Evolutionary conservation across 192 early-diverging fungal species (phyloP), one percentile per base, ranked within the genome.

Genomic region (Coemansia umbellata): DNA sequence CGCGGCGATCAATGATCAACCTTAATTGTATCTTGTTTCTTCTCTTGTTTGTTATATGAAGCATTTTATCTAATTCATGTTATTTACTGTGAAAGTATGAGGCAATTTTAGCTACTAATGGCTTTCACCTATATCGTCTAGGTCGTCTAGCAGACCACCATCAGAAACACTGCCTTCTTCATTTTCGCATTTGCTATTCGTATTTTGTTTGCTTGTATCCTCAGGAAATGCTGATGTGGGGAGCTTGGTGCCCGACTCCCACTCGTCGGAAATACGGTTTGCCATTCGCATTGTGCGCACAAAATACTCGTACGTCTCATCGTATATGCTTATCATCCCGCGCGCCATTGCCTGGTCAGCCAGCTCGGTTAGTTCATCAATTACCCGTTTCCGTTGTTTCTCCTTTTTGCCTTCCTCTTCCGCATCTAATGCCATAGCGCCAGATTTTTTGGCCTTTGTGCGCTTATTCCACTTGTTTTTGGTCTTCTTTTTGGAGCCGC

Each of bases 331-430:
- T 49, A 82, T 78, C 42, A 86, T 69, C 15, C 86, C 86, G 14
- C 82, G 53, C 4, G 78, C 82, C 88, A 90, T 83, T 63, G 84
- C 80, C 58, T 78, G 82, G 58, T 90, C 86, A 5, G 82, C 81
- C 21, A 90, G 63, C 22, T 81, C 86, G 1, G 88, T 87, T 14
- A 90, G 57, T 15, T 51, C 50, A 47, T 90, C 86, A 28, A 90
- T 87, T 2, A 45, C 53, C 32, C 47, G 37, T 27, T 70, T 80
- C 37, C 80, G 52, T 19, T 69, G 47, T 0, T 21, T 31, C 27
- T 71, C 68, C 41, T 80, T 57, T 33, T 63, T 79, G 51, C 74
- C 64, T 23, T 79, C 74, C 3, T 55, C 58, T 5, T 66, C 60
- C 19, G 63, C 64, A 8, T 52, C 47, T 14, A 39, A 31, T n/a